These are phyloP conservation scores for Coffea canephora DNA, from an alignment of 257 asterid genomes.

Conservation along the genomic window DNA sequence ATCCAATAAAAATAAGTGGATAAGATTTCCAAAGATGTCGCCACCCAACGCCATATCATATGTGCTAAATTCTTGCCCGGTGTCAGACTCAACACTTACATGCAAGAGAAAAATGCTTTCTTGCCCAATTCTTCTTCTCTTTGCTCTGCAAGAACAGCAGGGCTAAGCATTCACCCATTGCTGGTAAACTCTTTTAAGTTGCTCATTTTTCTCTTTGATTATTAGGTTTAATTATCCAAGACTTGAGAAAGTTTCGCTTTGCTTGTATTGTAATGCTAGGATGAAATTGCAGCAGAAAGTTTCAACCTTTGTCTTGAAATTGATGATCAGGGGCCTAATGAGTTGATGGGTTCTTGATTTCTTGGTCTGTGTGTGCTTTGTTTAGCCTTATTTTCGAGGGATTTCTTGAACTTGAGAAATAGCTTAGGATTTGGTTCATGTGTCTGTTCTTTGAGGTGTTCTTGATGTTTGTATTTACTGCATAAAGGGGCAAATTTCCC, in stretches of 20 bases:
- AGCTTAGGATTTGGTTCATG: neutral
- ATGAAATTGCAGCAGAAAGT: too few relatives aligned
- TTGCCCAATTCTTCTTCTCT: neutral
- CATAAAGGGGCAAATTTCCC: neutral
- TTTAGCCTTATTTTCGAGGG: neutral
- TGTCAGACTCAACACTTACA: neutral
- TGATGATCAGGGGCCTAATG: neutral
- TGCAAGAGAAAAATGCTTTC: neutral
- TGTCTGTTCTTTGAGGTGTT: neutral
- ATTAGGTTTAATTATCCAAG: too few relatives aligned
- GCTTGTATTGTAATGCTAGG: neutral
- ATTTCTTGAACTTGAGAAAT: slow-evolving; percentile 8
- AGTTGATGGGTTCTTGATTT: neutral
- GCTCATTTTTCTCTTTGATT: too few relatives aligned
- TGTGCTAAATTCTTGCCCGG: neutral
- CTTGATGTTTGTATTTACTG: neutral
- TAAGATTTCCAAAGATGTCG: slow-evolving; percentile 12
- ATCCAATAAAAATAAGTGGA: slow-evolving; percentile 5
- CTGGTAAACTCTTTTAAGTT: neutral
- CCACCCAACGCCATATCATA: neutral
- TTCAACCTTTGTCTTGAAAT: neutral
- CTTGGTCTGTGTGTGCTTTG: neutral
- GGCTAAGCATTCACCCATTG: neutral
- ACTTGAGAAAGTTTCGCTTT: neutral
- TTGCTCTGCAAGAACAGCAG: neutral